Base-by-base conservation (phyloP, 2,329 filamentous ascomycete species). In the Curvularia lunata region DNA sequence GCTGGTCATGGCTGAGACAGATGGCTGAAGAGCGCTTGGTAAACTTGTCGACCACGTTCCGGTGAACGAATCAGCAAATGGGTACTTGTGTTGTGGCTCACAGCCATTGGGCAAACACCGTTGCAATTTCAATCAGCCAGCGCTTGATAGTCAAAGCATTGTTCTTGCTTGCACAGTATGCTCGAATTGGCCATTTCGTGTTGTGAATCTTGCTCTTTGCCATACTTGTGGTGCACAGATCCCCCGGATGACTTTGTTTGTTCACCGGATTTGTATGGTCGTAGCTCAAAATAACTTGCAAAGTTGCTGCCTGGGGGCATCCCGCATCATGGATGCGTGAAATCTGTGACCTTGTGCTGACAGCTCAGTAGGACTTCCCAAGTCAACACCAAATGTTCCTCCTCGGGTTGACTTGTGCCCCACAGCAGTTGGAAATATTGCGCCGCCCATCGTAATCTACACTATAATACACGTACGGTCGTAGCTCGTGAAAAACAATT, bases 1-100 rank as follows among this genome's bases (percentile, higher is more conserved):
- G 23, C 25, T 56, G 62, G 61, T 46, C 59, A 53, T 49, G 30
- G 67, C 68, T 70, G 66, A 72, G 64, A 73, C 69, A 69, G 9
- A 38, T 49, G 8, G 59, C 37, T 42, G 38, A 30, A 42, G 48
- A 52, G 30, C 40, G 56, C 62, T 60, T 62, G 60, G 32, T 50
- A 25, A 47, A 43, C 42, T 48, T 52, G 40, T 19, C 27, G 42
- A 52, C 56, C 58, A 53, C 58, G 55, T 48, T 49, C 50, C 23
- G 46, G 37, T 54, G 38, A 52, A 51, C 52, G 34, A 59, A 58
- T 56, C 32, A 48, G 48, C 58, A 43, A 53, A 46, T 55, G 52
- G 47, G 43, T 59, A 48, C 53, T 45, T 42, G 21, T 12, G 16
- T 16, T 25, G 19, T 7, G 38, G n/a, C 30, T 48, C 30, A 21